Percentiles rank a stretch among this genome's conserved stretches.
Evolutionary conservation across 352 stramenopile genomes (phyloP).

Genomic region (Pilasporangium apinafurcum): DNA sequence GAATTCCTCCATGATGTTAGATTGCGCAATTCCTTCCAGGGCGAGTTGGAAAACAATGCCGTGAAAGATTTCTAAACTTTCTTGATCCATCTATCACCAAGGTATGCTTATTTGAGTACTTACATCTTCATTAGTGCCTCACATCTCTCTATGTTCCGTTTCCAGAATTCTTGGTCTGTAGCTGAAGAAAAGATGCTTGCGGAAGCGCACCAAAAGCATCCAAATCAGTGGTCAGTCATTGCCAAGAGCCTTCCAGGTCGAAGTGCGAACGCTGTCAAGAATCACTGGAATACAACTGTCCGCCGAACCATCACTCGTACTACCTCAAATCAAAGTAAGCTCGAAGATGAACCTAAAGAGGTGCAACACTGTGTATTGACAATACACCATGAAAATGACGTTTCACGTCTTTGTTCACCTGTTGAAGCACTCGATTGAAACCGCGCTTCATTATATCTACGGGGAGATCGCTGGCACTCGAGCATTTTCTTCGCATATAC

Average conservation of each 20-base stretch:
- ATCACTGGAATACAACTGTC: slow-evolving; percentile 41
- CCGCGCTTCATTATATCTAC: slow-evolving; percentile 12
- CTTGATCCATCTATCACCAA: slow-evolving; percentile 36
- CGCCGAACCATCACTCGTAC: background rate
- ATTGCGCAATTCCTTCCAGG: slow-evolving; percentile 50
- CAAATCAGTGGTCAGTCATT: slow-evolving; percentile 42
- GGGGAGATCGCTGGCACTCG: background rate
- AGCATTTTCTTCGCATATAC: slow-evolving; percentile 62
- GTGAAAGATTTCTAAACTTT: slow-evolving; percentile 65
- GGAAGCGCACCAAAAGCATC: slow-evolving; percentile 12
- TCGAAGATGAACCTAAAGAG: slow-evolving; percentile 15
- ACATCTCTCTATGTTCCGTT: background rate
- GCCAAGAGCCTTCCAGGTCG: slow-evolving; percentile 35
- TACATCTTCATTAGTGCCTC: background rate
- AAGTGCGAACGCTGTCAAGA: slow-evolving; percentile 62
- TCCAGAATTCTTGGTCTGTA: slow-evolving; percentile 39
- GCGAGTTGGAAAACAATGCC: slow-evolving; percentile 60
- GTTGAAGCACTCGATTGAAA: slow-evolving; percentile 60
- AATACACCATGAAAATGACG: slow-evolving; percentile 42
- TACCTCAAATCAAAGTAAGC: background rate
- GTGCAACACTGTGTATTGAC: slow-evolving; percentile 24
- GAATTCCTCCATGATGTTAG: slow-evolving; percentile 12
- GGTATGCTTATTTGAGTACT: slow-evolving; percentile 17
- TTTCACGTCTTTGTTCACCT: slow-evolving; percentile 51
- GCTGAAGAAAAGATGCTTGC: slow-evolving; percentile 34